Conservation (phyloP, 2,329 filamentous ascomycete genomes). For the Cercospora beticola region DNA sequence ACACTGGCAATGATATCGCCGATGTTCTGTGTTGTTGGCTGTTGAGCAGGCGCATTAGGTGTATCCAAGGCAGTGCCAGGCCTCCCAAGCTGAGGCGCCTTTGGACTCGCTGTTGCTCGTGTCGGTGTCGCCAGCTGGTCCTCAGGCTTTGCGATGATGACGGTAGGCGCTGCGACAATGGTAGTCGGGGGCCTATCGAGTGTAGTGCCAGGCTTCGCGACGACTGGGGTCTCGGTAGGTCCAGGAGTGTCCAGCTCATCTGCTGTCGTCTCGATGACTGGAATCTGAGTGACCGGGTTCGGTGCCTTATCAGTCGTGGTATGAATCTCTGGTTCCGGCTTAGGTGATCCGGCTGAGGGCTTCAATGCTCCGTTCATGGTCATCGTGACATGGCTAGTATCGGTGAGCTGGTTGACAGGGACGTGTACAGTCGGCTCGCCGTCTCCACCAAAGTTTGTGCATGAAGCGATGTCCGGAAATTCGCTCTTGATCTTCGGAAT, state of each 20-base stretch:
- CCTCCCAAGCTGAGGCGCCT: neutral
- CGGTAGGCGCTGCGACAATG: neutral
- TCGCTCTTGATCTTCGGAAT: slow-evolving; percentile 9
- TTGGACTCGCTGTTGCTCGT: neutral
- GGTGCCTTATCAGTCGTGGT: neutral
- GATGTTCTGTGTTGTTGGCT: neutral
- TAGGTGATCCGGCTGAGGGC: slow-evolving; percentile 7
- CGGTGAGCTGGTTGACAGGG: slow-evolving; percentile 17
- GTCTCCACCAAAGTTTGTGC: slow-evolving; percentile 11
- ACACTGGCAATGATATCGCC: slow-evolving; percentile 14
- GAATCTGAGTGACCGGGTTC: neutral
- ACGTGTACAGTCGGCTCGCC: slow-evolving; percentile 18
- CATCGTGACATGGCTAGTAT: slow-evolving; percentile 13
- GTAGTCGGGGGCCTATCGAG: neutral
- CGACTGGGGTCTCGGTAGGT: neutral
- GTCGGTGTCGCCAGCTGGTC: neutral
- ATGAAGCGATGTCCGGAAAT: slow-evolving; percentile 7
- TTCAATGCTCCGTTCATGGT: slow-evolving; percentile 4
- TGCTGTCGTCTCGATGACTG: slow-evolving; percentile 2
- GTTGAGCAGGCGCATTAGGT: neutral
- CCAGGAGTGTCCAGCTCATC: neutral
- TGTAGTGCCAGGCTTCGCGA: neutral
- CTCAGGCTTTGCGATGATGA: neutral
- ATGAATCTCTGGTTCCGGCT: neutral
- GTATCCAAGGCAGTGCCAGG: slow-evolving; percentile 4